Base-by-base conservation (phyloP, 805 yeast species). In the Candida xiaguanensis region DNA sequence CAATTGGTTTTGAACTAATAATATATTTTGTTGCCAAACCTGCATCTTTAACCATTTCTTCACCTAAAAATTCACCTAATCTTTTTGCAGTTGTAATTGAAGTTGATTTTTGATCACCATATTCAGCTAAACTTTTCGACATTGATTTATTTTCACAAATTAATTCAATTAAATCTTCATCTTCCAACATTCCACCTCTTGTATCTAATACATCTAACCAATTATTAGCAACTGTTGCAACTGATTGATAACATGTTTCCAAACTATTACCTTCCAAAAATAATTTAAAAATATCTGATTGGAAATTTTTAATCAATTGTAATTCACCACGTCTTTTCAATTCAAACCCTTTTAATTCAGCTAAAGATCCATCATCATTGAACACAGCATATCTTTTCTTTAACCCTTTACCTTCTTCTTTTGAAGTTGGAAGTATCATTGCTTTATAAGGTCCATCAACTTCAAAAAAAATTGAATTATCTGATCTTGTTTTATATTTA, bases 391-490 rank as follows among this genome's bases (percentile, higher is more conserved):
- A 93, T 52, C 99, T 76, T 53, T 93, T 93, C 59, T 93, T 93
- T 55, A 93, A 72, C 48, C 96, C 96, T 61, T 90, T 90, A 33
- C 96, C 98, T 70, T 95, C 98, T 57, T 93, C 99, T 47, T 88
- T 87, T 0, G 98, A 91, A 0, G 98, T 89, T 4, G 99, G 99
- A 37, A 93, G 72, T 41, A 93, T 78, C 99, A 93, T 93, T 0
- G 99, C 99, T 52, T 80, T 85, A 58, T 93, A 93, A 1, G 99
- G 99, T 8, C 99, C 99, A 67, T 93, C 99, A 14, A 95, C 96
- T 58, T 93, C 99, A 50, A 93, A 93, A 65, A 91, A 91, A 61
- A 93, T 93, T 12, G 96, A 85, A 60, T 93, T 93, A 53, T 93
- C 99, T 15, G 91, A 80, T 35, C 75, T 75, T 0, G 89, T 83